These are phyloP conservation scores for Monosporascus ibericus DNA, from an alignment of 2,329 filamentous ascomycete species.

Conservation along the genomic window DNA sequence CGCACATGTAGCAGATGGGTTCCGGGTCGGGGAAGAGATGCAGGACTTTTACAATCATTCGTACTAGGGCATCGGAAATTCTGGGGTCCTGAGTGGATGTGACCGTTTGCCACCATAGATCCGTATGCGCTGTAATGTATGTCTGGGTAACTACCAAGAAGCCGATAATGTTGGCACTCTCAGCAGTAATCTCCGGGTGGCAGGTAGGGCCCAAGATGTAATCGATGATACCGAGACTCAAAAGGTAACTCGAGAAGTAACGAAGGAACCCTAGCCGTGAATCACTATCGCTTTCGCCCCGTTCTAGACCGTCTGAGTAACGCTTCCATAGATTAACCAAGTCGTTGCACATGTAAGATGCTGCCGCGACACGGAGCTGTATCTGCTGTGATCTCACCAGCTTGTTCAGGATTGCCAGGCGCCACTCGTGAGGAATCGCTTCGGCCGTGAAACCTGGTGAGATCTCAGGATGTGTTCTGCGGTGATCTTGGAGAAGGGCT, in stretches of 20 bases:
- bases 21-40: slow-evolving; percentile 39
- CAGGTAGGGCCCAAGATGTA: slow-evolving; percentile 89
- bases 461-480: slow-evolving; percentile 30
- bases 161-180: slow-evolving; percentile 77
- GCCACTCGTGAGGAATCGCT: slow-evolving; percentile 59
- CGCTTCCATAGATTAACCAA: slow-evolving; percentile 62
- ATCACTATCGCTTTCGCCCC: slow-evolving; percentile 28
- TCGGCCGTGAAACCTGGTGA: slow-evolving; percentile 34
- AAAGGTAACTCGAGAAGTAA: slow-evolving; percentile 64
- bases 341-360: slow-evolving; percentile 65
- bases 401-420: slow-evolving; percentile 60
- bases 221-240: slow-evolving; percentile 65
- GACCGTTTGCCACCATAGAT: slow-evolving; percentile 79
- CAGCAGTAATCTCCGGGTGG: slow-evolving; percentile 80
- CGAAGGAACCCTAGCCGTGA: slow-evolving; percentile 42
- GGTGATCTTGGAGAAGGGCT: slow-evolving; percentile 26
- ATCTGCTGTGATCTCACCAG: slow-evolving; percentile 81
- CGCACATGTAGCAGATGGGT: slow-evolving; percentile 58
- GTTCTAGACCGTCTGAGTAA: slow-evolving; percentile 39
- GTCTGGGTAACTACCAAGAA: slow-evolving; percentile 77
- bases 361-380: slow-evolving; percentile 78
- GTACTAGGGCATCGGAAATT: slow-evolving; percentile 72
- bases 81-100: slow-evolving; percentile 76
- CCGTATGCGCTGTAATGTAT: slow-evolving; percentile 66
- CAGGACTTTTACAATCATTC: slow-evolving; percentile 50